These are phyloP conservation scores for Pseudogymnoascus sp. DNA, from an alignment of 2,329 filamentous ascomycete species.

Conservation along the genomic window DNA sequence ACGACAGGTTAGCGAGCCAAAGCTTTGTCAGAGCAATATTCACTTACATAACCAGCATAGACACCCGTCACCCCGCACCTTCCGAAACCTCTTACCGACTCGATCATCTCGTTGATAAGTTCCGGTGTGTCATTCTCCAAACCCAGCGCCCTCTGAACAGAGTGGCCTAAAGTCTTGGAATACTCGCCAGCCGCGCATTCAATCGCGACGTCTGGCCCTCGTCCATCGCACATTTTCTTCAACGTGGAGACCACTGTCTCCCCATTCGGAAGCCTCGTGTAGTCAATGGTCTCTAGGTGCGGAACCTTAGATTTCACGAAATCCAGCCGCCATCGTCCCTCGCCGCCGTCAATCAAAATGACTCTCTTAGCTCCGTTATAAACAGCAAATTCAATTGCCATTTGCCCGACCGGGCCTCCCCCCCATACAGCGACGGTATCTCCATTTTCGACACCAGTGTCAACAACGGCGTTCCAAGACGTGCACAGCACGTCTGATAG, in stretches of 20 bases:
- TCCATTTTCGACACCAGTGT: conserved; percentile 69
- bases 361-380: conserved; percentile 64
- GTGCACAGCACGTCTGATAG: conserved; percentile 75
- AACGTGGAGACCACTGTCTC: no score
- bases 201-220: conserved; percentile 66
- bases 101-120: conserved; percentile 77
- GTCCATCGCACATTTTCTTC: conserved; percentile 65
- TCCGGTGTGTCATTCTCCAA: no score
- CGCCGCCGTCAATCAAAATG: conserved; percentile 70
- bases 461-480: conserved; percentile 73
- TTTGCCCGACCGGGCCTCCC: conserved; percentile 76
- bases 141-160: no score
- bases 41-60: conserved; percentile 52
- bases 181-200: conserved; percentile 59
- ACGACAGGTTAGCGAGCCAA: no score
- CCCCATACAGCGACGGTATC: conserved; percentile 79
- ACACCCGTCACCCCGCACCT: conserved; percentile 70
- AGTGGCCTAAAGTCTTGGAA: no score
- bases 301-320: no score
- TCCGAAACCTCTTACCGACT: conserved; percentile 63
- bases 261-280: no score
- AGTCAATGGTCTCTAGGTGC: no score
- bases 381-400: conserved; percentile 72
- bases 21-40: no score
- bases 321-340: conserved; percentile 64